phyloP scores from a whole-genome alignment of 495 filamentous ascomycete species.

The Lindgomyces ingoldianus region DNA sequence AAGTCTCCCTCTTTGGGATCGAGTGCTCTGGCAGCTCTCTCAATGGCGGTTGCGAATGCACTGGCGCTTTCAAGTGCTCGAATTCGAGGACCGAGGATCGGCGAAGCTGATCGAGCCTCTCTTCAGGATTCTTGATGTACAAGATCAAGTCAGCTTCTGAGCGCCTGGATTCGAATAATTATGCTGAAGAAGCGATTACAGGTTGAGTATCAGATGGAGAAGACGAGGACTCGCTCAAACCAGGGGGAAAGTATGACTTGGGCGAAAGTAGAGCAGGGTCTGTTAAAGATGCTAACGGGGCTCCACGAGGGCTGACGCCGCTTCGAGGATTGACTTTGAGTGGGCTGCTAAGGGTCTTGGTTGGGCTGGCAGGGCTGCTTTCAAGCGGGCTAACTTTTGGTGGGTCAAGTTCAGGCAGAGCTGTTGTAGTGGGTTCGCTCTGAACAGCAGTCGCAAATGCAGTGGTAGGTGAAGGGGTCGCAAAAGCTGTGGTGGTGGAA shows the following conservation, averaged over 20 bases:
- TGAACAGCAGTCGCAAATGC: background rate
- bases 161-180: slow-evolving; percentile 11
- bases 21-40: slow-evolving; percentile 36
- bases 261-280: slow-evolving; percentile 19
- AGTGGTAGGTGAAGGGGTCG: slow-evolving; percentile 14
- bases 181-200: slow-evolving; percentile 14
- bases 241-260: slow-evolving; percentile 5
- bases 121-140: slow-evolving; percentile 33
- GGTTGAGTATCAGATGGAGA: slow-evolving; percentile 22
- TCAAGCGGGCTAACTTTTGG: background rate
- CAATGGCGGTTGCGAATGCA: slow-evolving; percentile 18
- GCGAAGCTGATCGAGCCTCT: slow-evolving; percentile 40
- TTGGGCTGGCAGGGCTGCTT: background rate
- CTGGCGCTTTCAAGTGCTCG: slow-evolving; percentile 33
- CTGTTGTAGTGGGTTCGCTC: slow-evolving; percentile 2
- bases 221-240: slow-evolving; percentile 5
- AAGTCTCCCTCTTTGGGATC: background rate
- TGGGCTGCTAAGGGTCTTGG: slow-evolving; percentile 1
- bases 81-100: slow-evolving; percentile 40
- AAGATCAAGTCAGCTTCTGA: slow-evolving; percentile 28
- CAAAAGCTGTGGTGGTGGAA: slow-evolving; percentile 23
- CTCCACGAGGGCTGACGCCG: slow-evolving; percentile 31
- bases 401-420: background rate
- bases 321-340: background rate
- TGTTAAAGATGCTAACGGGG: slow-evolving; percentile 38